Evolutionary conservation across 441 rosid species (phyloP), one percentile per base, ranked within the genome.

Genomic region (Aleurites moluccanus): DNA sequence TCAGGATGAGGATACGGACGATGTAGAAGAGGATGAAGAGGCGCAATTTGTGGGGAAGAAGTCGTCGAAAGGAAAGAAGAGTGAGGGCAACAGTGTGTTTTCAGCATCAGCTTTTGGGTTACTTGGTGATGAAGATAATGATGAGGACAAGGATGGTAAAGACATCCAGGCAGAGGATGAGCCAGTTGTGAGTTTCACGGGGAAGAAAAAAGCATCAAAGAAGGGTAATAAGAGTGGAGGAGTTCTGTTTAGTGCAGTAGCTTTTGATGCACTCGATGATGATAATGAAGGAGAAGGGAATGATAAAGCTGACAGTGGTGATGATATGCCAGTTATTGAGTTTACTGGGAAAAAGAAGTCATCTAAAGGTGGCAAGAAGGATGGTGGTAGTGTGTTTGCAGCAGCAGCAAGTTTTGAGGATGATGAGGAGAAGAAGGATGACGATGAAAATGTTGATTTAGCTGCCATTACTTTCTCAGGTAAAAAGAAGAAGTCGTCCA

Each of bases 401-500:
- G 81, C 79, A 1, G 80, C 80, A 1, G 73, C 78, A 53, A 83
- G 57, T 27, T 70, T 86, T 42, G 86, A 81, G 53, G 79, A 76
- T 73, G 42, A 81, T 21, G 84, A 72, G 68, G 84, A 74, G 70
- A 64, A 76, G 53, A 79, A 77, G 42, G 88, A 77, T 63, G 90
- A 83, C 28, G 90, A 82, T 21, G 94, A 85, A 3, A 90, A 91
- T 68, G 84, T 23, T 69, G 90, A 90, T 68, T 83, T 28, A 69
- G 76, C 83, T 67, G 64, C 79, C 0, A 76, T 91, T 59, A 78
- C 91, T 40, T 86, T 90, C 73, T 83, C 89, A 6, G 97, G 92
- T 75, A 94, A 91, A 80, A 91, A 89, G 75, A 90, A 92, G 90
- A 93, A 91, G 76, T 87, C 91, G 13, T 90, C 94, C 18, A 90